Base-by-base conservation (phyloP, 208 protist genomes). In the Angomonas ambiguus region DNA sequence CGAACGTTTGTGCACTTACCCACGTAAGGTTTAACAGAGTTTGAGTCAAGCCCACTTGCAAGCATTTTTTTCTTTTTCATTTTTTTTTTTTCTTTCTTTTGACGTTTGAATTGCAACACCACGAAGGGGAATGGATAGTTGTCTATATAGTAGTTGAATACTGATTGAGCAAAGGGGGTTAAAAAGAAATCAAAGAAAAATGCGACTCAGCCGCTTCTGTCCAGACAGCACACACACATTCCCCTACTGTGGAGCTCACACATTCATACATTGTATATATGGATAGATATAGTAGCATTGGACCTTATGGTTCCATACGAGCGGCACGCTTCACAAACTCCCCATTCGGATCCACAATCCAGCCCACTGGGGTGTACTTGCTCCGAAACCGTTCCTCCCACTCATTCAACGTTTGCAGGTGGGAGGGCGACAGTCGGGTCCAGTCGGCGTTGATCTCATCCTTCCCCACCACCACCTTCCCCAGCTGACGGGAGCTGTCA, bases 391-490 rank as follows among this genome's bases (percentile, higher is more conserved):
- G 74, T 69, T 87, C 87, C 71, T 94, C 91, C 91, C 91, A 96
- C 60, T 94, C 88, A 35, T 93, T 77, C n/a, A 96, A 75, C 11
- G 72, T 84, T 42, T 77, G 60, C 48, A 91, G 51, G 63, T 96
- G 84, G 2, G 32, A 48, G 16, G 74, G 68, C 2, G 74, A 75
- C 6, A 96, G 87, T n/a, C 65, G 80, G 10, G 85, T 89, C 88
- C 91, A 96, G 65, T 94, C 83, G 10, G 81, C 80, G 68, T 94
- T 94, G 53, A 79, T 75, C 66, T 96, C 91, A 28, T 88, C 76
- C 16, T 77, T 77, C 31, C 85, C 76, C 1, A 96, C 91, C 13
- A 80, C 72, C 58, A 92, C 77, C 67, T 96, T 96, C 32, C 83
- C 91, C 20, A 96, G 73, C 24, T 93, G 83, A 10, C 91, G 87